Percentiles rank a stretch among this genome's conserved stretches.
Evolutionary conservation across 441 rosid species (phyloP).

Genomic region (Dalechampia spathulata): DNA sequence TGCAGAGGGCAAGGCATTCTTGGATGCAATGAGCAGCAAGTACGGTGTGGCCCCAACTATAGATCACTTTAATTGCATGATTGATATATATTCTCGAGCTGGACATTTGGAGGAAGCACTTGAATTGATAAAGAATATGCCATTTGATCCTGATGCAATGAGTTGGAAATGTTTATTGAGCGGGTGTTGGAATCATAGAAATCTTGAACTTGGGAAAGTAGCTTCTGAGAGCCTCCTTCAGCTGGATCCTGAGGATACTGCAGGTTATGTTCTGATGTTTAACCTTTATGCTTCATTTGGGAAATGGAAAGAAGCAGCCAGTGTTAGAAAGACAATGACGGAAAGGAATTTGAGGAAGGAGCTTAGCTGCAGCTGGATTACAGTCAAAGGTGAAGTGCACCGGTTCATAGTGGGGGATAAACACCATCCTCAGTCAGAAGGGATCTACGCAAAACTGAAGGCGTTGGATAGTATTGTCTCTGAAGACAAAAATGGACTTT

Average conservation of each 20-base stretch:
- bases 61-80: constrained; percentile 66
- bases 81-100: constrained; percentile 73
- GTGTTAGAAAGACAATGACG: constrained; percentile 56
- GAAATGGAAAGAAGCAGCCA: constrained; percentile 41
- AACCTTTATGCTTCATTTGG: constrained; percentile 48
- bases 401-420: constrained; percentile 63
- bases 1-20: constrained; percentile 45
- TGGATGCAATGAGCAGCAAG: constrained; percentile 35
- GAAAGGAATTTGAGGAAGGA: constrained; percentile 54
- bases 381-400: constrained; percentile 45
- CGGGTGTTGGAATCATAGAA: constrained; percentile 62
- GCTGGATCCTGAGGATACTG: constrained; percentile 56
- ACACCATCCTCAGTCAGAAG: constrained; percentile 47
- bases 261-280: constrained; percentile 63
- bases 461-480: constrained; percentile 33
- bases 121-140: constrained; percentile 40
- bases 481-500: constrained; percentile 20
- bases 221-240: constrained; percentile 46
- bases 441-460: constrained; percentile 44
- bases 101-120: constrained; percentile 55
- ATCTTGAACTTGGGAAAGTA: constrained; percentile 53
- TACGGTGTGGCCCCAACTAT: constrained; percentile 44
- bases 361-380: constrained; percentile 75
- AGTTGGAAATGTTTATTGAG: constrained; percentile 80
- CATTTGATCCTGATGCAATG: constrained; percentile 48